These are phyloP conservation scores for Termitomyces sp. DNA, from an alignment of 768 basidiomycete genomes.

Conservation along the genomic window DNA sequence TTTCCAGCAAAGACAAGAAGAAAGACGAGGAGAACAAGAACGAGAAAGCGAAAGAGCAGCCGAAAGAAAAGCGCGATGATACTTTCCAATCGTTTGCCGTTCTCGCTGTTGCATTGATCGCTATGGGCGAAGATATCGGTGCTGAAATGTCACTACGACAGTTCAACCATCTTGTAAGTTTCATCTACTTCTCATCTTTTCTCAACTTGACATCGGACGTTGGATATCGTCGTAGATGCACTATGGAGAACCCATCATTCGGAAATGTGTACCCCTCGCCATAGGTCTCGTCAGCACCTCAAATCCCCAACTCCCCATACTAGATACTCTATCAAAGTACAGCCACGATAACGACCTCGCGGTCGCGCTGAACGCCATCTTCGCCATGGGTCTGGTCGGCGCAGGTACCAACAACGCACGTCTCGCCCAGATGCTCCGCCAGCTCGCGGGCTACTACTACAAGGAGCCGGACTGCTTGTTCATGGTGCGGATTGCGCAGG, in stretches of 20 bases:
- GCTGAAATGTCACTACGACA: constrained; percentile 97
- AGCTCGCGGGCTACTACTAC: constrained; percentile 95
- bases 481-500: constrained; percentile 93
- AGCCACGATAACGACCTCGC: constrained; percentile 98
- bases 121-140: constrained; percentile 98
- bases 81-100: constrained; percentile 91
- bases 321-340: constrained; percentile 97
- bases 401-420: constrained; percentile 99
- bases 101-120: constrained; percentile 87
- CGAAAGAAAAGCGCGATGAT: constrained; percentile 51
- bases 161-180: constrained; percentile 89
- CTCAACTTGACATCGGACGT: no score
- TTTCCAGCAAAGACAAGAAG: constrained; percentile 50
- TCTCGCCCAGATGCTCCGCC: constrained; percentile 94
- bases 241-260: constrained; percentile 90
- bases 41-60: constrained; percentile 47
- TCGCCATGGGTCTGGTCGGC: constrained; percentile 97
- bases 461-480: constrained; percentile 97
- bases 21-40: constrained; percentile 31
- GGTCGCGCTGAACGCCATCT: constrained; percentile 95
- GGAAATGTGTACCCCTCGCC: constrained; percentile 90
- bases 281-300: constrained; percentile 93
- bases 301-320: constrained; percentile 89
- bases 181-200: not conserved
- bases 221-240: constrained; percentile 70